phyloP scores from a whole-genome alignment of 1,139 yeast genomes.

The Nakaseomyces uthaithaninus region DNA sequence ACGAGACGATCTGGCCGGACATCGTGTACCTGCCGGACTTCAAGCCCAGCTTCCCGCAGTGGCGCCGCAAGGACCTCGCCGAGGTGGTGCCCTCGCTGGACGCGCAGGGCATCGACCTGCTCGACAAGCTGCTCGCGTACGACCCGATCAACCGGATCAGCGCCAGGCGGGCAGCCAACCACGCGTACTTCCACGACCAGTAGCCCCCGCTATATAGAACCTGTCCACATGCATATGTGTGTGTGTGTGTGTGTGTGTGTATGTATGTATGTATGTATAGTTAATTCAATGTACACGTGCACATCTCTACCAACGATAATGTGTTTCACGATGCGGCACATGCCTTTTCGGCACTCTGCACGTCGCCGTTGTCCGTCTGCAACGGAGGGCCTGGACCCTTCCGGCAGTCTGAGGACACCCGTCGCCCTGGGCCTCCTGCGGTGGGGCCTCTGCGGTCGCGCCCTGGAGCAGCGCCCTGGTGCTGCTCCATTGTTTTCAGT shows the following conservation, averaged over 20 bases:
- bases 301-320: no score
- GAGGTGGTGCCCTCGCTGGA: constrained; percentile 76
- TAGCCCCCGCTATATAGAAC: background rate
- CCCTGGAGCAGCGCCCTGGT: no score
- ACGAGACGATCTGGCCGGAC: constrained; percentile 93
- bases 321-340: no score
- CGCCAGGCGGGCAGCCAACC: constrained; percentile 85
- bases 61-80: constrained; percentile 69
- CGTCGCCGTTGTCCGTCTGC: no score
- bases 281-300: background rate
- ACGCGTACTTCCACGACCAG: constrained; percentile 78
- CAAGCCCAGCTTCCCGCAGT: constrained; percentile 92
- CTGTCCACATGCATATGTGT: background rate
- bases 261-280: background rate
- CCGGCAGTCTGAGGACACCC: no score
- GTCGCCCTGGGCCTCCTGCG: no score
- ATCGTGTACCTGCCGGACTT: constrained; percentile 89
- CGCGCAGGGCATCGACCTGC: constrained; percentile 70
- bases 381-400: no score
- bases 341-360: no score
- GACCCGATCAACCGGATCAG: constrained; percentile 93
- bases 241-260: background rate
- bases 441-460: no score
- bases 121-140: constrained; percentile 71
- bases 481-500: no score